phyloP scores from a whole-genome alignment of 345 rosid genomes.

The Pugionium cornutum region DNA sequence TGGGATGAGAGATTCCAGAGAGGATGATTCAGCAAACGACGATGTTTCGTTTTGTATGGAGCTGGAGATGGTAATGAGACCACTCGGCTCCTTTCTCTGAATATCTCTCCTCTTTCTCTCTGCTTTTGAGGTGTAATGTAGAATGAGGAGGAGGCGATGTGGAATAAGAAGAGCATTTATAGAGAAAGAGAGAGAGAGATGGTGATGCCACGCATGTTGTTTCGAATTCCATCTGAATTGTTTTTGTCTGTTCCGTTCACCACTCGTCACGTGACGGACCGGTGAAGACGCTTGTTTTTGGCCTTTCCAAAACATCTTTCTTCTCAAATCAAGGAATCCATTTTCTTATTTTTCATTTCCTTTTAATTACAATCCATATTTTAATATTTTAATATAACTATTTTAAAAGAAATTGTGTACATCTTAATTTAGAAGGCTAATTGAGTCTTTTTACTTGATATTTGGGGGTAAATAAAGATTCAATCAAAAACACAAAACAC shows the following conservation, averaged over 20 bases:
- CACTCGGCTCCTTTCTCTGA: constrained; percentile 28
- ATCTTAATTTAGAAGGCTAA: no score
- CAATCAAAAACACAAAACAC: constrained; percentile 4
- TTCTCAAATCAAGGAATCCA: background rate
- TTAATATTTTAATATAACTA: background rate
- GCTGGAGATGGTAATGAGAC: constrained; percentile 33
- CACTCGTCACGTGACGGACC: constrained; percentile 42
- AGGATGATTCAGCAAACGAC: constrained; percentile 21
- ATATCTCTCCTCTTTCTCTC: constrained; percentile 9
- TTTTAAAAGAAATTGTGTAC: no score
- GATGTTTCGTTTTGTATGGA: constrained; percentile 17
- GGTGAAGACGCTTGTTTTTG: constrained; percentile 28
- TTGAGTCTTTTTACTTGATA: background rate
- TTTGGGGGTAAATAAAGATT: constrained; percentile 19
- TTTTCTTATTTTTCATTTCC: no score
- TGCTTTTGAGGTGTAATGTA: constrained; percentile 4
- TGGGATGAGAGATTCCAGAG: constrained; percentile 35
- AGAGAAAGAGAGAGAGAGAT: constrained; percentile 29
- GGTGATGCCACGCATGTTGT: constrained; percentile 43
- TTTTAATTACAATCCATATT: background rate
- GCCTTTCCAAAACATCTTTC: constrained; percentile 8
- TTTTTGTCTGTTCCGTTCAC: constrained; percentile 19
- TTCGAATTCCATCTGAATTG: constrained; percentile 4
- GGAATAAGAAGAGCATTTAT: constrained; percentile 24
- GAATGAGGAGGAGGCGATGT: constrained; percentile 24